phyloP scores from a whole-genome alignment of 805 yeast species.

The Metschnikowia drakensbergensis region DNA sequence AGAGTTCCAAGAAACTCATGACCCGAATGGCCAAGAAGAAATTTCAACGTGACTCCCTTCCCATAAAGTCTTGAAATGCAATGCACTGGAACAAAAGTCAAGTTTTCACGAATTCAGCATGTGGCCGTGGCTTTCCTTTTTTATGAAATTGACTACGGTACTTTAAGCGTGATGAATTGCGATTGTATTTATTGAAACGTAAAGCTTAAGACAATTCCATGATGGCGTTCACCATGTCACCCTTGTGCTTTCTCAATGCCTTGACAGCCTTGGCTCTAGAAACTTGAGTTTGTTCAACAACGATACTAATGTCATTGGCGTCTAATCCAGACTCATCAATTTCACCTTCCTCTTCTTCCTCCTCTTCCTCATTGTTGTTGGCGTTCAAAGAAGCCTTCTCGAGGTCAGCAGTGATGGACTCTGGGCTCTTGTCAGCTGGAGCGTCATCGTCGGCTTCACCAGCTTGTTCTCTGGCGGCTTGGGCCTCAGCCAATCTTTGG shows the following conservation, averaged over 20 bases:
- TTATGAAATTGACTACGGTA: neutral
- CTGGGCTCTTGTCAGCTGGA: constrained; percentile 58
- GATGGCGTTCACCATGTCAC: constrained; percentile 95
- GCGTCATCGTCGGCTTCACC: constrained; percentile 36
- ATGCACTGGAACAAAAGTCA: neutral
- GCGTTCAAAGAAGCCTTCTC: constrained; percentile 58
- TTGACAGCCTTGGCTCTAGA: constrained; percentile 87
- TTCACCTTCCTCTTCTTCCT: constrained; percentile 62
- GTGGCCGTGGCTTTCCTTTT: neutral
- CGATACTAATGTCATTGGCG: constrained; percentile 76
- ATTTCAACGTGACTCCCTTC: neutral
- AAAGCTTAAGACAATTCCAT: constrained; percentile 59
- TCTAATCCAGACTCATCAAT: constrained; percentile 85
- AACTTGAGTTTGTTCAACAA: constrained; percentile 87
- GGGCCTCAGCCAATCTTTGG: constrained; percentile 80
- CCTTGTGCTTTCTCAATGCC: constrained; percentile 83
- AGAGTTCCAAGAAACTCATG: neutral
- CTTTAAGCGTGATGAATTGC: neutral
- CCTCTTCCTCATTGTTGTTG: constrained; percentile 42
- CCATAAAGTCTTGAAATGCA: neutral
- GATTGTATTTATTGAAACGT: neutral
- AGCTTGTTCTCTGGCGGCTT: constrained; percentile 64
- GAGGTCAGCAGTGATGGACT: constrained; percentile 78
- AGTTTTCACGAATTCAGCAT: neutral
- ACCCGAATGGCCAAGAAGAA: neutral